Evolutionary conservation across 192 early-diverging fungal genomes (phyloP), one percentile per base, ranked within the genome.

Genomic region (Spinellus fusiger): DNA sequence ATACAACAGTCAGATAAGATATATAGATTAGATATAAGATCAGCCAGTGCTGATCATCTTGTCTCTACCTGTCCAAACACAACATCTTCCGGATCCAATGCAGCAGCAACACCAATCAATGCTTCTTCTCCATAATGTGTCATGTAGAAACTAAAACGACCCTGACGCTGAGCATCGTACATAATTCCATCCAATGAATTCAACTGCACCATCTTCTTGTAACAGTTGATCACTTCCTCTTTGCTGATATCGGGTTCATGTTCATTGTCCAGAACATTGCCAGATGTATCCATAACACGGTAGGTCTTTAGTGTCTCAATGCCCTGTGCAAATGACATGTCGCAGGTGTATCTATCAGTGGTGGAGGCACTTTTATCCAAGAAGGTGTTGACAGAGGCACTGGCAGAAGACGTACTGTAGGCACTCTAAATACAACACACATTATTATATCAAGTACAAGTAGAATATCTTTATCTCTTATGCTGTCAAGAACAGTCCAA

Each of bases 101-200:
- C 96, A 23, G 91, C 94, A 5, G 94, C 95, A 57, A 81, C 87
- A 50, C 93, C 95, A 54, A 99, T 85, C 23, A 90, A 86, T 20
- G 94, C 96, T 71, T 99, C 96, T 77, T 99, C 96, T 44, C 96
- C 96, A 78, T 94, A 95, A 74, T 86, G 89, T 18, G 96, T 99
- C 95, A 99, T 96, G 77, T 99, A 99, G 56, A 99, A 99, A 54
- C 89, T 91, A 56, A 99, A 95, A 53, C 96, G 86, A 12, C 96
- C 96, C 75, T 98, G 96, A 9, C 96, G 83, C 74, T 98, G 96
- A 20, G 96, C 94, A 66, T 98, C 96, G 77, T 97, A 98, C 65
- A 98, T 71, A 50, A 98, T 87, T 69, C 89, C 59, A 71, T 98
- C 96, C 93, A 98, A 93, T 37, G 81, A 79, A 61, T 95, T 91